A percentile compares a stretch with the other conserved stretches of the same genome.
phyloP scores from a whole-genome alignment of 805 yeast genomes.

The Ogataea henricii region DNA sequence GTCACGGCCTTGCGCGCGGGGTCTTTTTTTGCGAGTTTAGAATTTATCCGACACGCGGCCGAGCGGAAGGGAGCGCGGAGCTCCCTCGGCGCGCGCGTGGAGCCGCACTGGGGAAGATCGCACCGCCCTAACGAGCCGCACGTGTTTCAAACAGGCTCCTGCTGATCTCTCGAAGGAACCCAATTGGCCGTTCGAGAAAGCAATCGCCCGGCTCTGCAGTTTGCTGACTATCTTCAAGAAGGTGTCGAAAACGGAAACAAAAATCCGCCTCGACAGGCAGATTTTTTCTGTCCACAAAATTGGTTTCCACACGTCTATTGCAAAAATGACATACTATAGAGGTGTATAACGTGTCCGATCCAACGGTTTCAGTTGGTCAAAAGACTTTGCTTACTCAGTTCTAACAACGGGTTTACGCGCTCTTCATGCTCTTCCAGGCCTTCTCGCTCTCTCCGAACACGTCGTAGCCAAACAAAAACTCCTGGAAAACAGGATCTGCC shows the following conservation, averaged over 20 bases:
- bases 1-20: slow-evolving; percentile 1
- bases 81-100: neutral
- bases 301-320: neutral
- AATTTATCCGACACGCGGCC: neutral
- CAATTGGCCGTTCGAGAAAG: too few relatives aligned
- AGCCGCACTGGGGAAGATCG: too few relatives aligned
- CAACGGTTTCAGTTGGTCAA: neutral
- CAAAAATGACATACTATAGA: neutral
- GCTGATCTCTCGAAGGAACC: too few relatives aligned
- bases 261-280: too few relatives aligned
- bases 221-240: too few relatives aligned
- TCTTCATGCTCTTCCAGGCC: slow-evolving; percentile 8
- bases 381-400: too few relatives aligned
- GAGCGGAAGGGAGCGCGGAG: neutral
- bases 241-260: too few relatives aligned
- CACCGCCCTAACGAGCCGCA: too few relatives aligned
- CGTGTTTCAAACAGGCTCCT: too few relatives aligned
- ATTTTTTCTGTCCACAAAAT: neutral
- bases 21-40: neutral
- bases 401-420: too few relatives aligned
- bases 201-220: too few relatives aligned
- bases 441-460: slow-evolving; percentile 17
- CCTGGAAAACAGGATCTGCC: slow-evolving; percentile 23
- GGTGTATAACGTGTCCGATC: neutral
- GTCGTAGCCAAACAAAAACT: slow-evolving; percentile 19